These are phyloP conservation scores for Cucumis cinereus DNA, from an alignment of 306 rosid genomes.

Conservation along the genomic window DNA sequence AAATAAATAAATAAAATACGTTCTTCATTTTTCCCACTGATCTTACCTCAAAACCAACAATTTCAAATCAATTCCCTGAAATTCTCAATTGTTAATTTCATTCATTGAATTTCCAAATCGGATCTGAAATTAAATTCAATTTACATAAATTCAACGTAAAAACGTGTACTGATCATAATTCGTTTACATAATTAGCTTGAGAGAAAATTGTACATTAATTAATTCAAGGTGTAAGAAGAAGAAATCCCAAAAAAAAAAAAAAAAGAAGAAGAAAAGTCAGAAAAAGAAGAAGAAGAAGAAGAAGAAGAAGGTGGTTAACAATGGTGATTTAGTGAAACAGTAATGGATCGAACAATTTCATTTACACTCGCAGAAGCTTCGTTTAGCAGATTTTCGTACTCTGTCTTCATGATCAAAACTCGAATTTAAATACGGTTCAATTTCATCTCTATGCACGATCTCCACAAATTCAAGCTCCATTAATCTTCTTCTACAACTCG, in stretches of 20 bases:
- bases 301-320: background rate
- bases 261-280: background rate
- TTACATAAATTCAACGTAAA: background rate
- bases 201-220: background rate
- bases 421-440: conserved; percentile 31
- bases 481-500: conserved; percentile 32
- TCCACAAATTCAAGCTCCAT: conserved; percentile 36
- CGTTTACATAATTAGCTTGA: background rate
- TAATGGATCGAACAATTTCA: conserved; percentile 11
- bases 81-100: no score
- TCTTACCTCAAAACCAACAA: background rate
- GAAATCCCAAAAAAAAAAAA: background rate
- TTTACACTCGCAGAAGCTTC: conserved; percentile 31
- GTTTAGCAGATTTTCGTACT: conserved; percentile 10
- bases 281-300: no score
- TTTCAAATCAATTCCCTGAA: background rate
- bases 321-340: background rate
- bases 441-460: conserved; percentile 26
- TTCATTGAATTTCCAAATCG: background rate
- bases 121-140: background rate
- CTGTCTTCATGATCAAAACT: conserved; percentile 11
- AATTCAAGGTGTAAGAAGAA: background rate
- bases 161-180: background rate
- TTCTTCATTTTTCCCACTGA: no score
- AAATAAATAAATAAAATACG: no score